These are phyloP conservation scores for Magnaporthiopsis rhizophila DNA, from an alignment of 2,329 filamentous ascomycete species.

Conservation along the genomic window DNA sequence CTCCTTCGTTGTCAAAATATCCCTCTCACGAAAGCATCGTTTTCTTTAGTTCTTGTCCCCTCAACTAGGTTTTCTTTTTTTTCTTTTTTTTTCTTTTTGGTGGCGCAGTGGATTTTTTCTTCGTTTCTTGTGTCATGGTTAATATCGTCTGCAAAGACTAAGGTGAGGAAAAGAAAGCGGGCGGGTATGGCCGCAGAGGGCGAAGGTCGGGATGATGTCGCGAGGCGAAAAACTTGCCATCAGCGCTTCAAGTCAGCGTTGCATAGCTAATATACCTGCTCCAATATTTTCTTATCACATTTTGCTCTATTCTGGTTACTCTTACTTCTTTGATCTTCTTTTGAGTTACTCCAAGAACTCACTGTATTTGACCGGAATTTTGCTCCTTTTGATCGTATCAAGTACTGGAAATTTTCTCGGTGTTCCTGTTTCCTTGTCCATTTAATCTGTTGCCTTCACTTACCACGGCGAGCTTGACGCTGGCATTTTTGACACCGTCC, in stretches of 20 bases:
- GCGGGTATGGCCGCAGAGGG: background rate
- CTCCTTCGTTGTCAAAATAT: background rate
- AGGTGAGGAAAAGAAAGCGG: background rate
- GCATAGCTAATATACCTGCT: conserved; percentile 1
- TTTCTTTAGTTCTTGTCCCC: background rate
- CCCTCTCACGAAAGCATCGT: background rate
- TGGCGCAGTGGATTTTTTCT: background rate
- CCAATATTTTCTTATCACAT: background rate
- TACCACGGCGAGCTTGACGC: background rate
- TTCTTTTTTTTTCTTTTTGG: background rate
- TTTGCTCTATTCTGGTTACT: background rate
- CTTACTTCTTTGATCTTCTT: background rate
- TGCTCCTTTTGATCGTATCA: background rate
- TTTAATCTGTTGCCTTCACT: background rate
- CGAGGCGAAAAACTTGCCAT: background rate
- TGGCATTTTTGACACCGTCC: background rate
- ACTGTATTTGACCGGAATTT: background rate
- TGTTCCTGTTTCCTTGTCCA: background rate
- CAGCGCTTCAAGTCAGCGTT: background rate
- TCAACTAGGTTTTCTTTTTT: background rate
- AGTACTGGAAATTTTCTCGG: background rate
- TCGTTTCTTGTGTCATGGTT: background rate
- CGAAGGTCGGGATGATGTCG: background rate
- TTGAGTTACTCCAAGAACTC: background rate
- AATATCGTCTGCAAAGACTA: background rate